A percentile compares a stretch with the other conserved stretches of the same genome.
Evolutionary conservation across 768 basidiomycete species (phyloP).

Genomic region (Mycena vulgaris): DNA sequence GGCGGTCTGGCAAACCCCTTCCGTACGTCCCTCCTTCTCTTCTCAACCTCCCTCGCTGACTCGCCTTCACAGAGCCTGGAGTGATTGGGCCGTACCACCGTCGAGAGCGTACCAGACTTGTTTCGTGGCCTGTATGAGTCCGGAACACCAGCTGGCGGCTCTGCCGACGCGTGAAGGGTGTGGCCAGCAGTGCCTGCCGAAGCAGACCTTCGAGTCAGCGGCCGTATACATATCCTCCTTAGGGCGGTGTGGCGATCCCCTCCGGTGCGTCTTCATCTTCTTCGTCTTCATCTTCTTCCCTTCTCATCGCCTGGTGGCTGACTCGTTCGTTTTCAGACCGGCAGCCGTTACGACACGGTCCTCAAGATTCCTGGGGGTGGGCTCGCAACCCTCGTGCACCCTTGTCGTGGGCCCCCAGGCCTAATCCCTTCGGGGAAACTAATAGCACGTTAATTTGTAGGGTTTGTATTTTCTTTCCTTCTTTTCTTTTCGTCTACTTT

Average conservation of each 20-base stretch:
- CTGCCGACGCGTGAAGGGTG: slow-evolving; percentile 3
- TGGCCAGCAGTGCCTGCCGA: not conserved
- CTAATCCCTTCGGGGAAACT: slow-evolving; percentile 23
- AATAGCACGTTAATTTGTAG: slow-evolving; percentile 32
- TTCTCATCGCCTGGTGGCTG: not conserved
- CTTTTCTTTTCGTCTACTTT: not conserved
- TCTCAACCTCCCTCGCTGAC: too few relatives aligned
- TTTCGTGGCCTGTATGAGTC: not conserved
- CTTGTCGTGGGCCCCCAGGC: slow-evolving; percentile 30
- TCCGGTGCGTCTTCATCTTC: not conserved
- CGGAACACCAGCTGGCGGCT: not conserved
- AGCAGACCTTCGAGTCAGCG: not conserved
- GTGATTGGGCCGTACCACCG: too few relatives aligned
- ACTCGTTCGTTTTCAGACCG: not conserved
- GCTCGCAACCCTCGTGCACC: slow-evolving; percentile 34
- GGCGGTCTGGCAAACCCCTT: too few relatives aligned
- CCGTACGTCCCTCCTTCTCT: too few relatives aligned
- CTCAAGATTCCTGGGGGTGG: slow-evolving; percentile 27
- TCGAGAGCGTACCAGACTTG: not conserved
- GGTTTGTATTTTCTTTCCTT: slow-evolving; percentile 13
- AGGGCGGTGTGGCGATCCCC: slow-evolving; percentile 2
- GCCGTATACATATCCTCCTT: not conserved
- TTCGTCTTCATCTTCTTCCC: too few relatives aligned
- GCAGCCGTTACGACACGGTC: not conserved
- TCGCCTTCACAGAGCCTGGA: too few relatives aligned